Conservation (phyloP, 805 yeast genomes). For the Schwanniomyces sp. region DNA sequence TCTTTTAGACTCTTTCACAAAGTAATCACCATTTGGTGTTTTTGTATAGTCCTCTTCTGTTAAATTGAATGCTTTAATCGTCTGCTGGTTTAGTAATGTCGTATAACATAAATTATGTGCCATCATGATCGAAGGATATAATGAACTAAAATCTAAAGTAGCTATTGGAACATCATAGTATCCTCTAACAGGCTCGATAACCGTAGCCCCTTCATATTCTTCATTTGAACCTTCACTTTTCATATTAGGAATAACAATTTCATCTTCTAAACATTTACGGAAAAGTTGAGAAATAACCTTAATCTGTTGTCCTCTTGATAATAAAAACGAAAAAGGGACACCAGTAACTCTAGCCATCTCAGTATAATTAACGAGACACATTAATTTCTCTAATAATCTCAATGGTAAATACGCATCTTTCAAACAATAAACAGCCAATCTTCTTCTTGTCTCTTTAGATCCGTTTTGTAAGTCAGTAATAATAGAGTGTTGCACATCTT, state of each 20-base stretch:
- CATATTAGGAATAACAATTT: slow-evolving; percentile 89
- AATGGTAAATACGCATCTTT: slow-evolving; percentile 94
- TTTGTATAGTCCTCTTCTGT: slow-evolving; percentile 74
- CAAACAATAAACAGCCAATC: slow-evolving; percentile 94
- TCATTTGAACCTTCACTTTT: slow-evolving; percentile 78
- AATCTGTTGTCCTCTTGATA: slow-evolving; percentile 95
- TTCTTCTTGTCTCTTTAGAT: slow-evolving; percentile 84
- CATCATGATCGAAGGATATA: slow-evolving; percentile 99
- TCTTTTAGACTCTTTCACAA: slow-evolving; percentile 67
- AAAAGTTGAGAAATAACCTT: slow-evolving; percentile 94
- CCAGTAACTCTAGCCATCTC: slow-evolving; percentile 99
- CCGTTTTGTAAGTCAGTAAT: slow-evolving; percentile 95
- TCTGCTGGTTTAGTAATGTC: slow-evolving; percentile 68
- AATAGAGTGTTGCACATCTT: slow-evolving; percentile 96
- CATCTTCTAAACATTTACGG: slow-evolving; percentile 85
- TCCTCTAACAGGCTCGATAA: slow-evolving; percentile 94
- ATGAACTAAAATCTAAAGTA: slow-evolving; percentile 93
- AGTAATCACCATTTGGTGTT: slow-evolving; percentile 91
- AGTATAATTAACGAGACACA: slow-evolving; percentile 95
- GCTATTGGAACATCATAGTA: slow-evolving; percentile 97
- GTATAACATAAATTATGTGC: slow-evolving; percentile 98
- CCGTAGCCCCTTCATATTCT: slow-evolving; percentile 99
- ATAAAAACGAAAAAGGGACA: slow-evolving; percentile 88
- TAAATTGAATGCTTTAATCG: slow-evolving; percentile 64
- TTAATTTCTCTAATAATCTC: slow-evolving; percentile 83